Evolutionary conservation across 2,329 filamentous ascomycete species (phyloP).

Genomic region (Fusarium decemcellulare): DNA sequence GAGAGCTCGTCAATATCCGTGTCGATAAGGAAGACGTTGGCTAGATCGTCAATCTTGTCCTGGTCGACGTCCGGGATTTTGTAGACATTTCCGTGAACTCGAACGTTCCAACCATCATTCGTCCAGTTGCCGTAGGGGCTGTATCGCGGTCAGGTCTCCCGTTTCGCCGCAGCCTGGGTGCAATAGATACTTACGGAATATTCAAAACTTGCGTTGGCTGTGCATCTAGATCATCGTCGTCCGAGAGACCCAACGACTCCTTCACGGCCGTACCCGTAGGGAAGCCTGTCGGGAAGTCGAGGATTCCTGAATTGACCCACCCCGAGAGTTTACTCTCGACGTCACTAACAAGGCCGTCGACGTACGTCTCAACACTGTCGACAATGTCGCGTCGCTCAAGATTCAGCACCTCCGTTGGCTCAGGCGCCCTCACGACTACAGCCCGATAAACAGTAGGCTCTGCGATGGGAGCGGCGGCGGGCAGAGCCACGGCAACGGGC

Average conservation of each 20-base stretch:
- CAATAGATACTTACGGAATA: slow-evolving; percentile 62
- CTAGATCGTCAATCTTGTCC: slow-evolving; percentile 76
- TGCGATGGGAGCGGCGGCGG: slow-evolving; percentile 39
- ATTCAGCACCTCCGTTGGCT: slow-evolving; percentile 42
- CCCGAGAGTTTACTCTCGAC: slow-evolving; percentile 70
- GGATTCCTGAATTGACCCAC: slow-evolving; percentile 74
- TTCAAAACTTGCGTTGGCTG: slow-evolving; percentile 80
- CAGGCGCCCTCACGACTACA: slow-evolving; percentile 35
- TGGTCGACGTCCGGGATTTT: slow-evolving; percentile 80
- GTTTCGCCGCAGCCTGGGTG: background rate
- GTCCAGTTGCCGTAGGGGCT: slow-evolving; percentile 84
- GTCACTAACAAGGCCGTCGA: slow-evolving; percentile 63
- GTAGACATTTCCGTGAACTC: slow-evolving; percentile 86
- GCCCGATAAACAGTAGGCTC: slow-evolving; percentile 38
- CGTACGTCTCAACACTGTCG: slow-evolving; percentile 63
- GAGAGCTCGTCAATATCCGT: slow-evolving; percentile 73
- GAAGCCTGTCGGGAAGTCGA: slow-evolving; percentile 77
- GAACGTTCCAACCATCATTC: slow-evolving; percentile 80
- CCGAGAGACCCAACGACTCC: slow-evolving; percentile 72
- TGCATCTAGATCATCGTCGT: slow-evolving; percentile 69
- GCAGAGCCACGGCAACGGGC: slow-evolving; percentile 41
- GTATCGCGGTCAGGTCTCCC: slow-evolving; percentile 1
- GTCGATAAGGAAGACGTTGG: slow-evolving; percentile 79
- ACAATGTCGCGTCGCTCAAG: slow-evolving; percentile 52
- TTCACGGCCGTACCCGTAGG: slow-evolving; percentile 73